Evolutionary conservation across 2,329 filamentous ascomycete species (phyloP), one percentile per base, ranked within the genome.

Genomic region (Sarocladium strictum): DNA sequence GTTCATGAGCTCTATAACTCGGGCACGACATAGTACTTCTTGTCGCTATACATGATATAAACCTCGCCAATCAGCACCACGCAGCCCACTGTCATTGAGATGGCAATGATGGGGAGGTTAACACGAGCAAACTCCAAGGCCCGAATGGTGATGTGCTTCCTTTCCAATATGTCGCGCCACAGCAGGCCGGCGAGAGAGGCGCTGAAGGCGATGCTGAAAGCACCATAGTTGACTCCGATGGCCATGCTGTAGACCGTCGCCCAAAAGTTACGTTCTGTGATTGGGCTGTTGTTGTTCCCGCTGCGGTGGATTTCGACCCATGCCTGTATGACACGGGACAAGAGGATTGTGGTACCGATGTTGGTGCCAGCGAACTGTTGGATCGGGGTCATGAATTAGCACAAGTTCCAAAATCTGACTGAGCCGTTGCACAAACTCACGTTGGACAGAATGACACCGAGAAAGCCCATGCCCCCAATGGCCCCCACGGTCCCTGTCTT

Each of bases 181-280:
- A 90, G 70, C 9, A 90, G 73, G 1, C 86, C 87, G 1, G 87
- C 87, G 1, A 90, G 68, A 0, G 85, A 88, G 0, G 85, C 86
- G 58, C 84, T 87, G 60, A 90, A 88, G 0, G 85, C 84, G 0
- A 82, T 81, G 63, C 85, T 88, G 63, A 89, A 90, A 0, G 86
- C 87, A 3, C 86, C 86, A 56, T 84, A 90, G 65, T 90, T 90
- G 57, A 89, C 84, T 2, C 86, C 86, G 0, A 90, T 69, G 0
- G 86, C 86, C 84, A 90, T 87, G 65, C 79, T 81, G 66, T 90
- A 90, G 0, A 90, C 80, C 0, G 86, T 87, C 0, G 79, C 86
- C 86, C 85, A 89, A 64, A 89, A 89, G 0, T 79, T 86, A 3
- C 86, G 77, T 41, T 89, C 71, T 12, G 72, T 78, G 51, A 90